Evolutionary conservation across 2,329 filamentous ascomycete genomes (phyloP).

Genomic region (Diaporthe batatas): DNA sequence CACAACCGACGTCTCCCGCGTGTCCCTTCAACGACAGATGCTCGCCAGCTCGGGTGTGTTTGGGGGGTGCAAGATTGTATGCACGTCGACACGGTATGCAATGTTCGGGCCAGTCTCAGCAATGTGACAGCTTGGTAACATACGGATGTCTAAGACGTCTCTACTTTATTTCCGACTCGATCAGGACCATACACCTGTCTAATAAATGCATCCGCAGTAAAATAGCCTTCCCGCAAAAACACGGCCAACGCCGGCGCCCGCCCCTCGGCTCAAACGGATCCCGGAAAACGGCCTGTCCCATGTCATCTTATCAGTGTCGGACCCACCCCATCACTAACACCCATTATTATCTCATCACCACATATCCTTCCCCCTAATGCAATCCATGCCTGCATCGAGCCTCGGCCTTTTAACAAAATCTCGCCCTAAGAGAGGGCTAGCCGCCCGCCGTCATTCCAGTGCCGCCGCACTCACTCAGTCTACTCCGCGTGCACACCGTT

Average conservation of each 20-base stretch:
- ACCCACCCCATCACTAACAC: constrained; percentile 28
- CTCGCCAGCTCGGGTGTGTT: neutral
- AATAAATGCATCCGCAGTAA: constrained; percentile 23
- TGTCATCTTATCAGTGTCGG: constrained; percentile 25
- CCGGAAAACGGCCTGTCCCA: constrained; percentile 36
- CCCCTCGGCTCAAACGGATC: neutral
- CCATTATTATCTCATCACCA: constrained; percentile 37
- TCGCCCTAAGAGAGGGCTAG: neutral
- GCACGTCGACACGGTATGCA: constrained; percentile 6
- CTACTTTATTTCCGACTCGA: constrained; percentile 23
- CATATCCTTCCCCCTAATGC: constrained; percentile 4
- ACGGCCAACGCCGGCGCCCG: constrained; percentile 42
- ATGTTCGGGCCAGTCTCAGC: neutral
- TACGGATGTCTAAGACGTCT: constrained; percentile 33
- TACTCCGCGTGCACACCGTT: constrained; percentile 39
- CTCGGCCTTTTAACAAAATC: neutral
- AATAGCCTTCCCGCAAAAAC: constrained; percentile 31
- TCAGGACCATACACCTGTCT: constrained; percentile 31
- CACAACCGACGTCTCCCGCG: neutral
- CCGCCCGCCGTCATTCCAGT: too few species aligned
- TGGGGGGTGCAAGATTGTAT: neutral
- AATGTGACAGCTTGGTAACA: constrained; percentile 20
- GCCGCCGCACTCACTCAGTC: neutral
- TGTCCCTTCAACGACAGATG: neutral
- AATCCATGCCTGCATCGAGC: constrained; percentile 8